Evolutionary conservation across 2,329 filamentous ascomycete genomes (phyloP).

Genomic region (Dothidotthia symphoricarpi): DNA sequence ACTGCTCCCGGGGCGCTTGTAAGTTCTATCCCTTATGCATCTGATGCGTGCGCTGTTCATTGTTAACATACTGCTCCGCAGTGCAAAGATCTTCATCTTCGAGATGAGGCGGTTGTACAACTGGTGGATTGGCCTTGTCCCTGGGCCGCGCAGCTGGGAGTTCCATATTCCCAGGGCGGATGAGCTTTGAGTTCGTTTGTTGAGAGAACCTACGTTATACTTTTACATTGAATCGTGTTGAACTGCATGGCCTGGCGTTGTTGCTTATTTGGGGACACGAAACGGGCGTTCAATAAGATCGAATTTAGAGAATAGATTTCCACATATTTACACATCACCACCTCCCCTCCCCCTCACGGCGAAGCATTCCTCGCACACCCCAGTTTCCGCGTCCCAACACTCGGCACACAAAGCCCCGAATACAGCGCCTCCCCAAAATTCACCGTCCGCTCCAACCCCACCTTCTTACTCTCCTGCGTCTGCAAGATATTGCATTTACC

Average conservation of each 20-base stretch:
- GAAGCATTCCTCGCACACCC: too few relatives aligned
- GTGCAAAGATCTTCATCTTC: constrained; percentile 52
- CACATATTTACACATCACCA: too few relatives aligned
- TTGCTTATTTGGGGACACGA: too few relatives aligned
- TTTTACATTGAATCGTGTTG: too few relatives aligned
- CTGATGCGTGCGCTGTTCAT: background rate
- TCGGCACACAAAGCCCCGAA: background rate
- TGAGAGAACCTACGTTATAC: too few relatives aligned
- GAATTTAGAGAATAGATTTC: too few relatives aligned
- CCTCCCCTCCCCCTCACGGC: too few relatives aligned
- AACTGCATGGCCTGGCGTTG: too few relatives aligned
- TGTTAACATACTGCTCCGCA: constrained; percentile 26
- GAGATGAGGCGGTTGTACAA: constrained; percentile 59
- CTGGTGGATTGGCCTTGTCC: constrained; percentile 63
- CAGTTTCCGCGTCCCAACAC: too few relatives aligned
- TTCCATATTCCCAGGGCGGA: constrained; percentile 39
- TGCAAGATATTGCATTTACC: constrained; percentile 1
- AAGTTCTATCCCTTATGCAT: constrained; percentile 47
- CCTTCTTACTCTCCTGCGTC: constrained; percentile 1
- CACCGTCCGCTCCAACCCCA: background rate
- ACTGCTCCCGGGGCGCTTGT: constrained; percentile 66
- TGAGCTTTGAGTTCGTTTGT: constrained; percentile 31
- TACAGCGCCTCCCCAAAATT: background rate
- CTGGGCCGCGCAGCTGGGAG: constrained; percentile 58
- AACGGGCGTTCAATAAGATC: too few relatives aligned